phyloP scores from a whole-genome alignment of 371 early-diverging fungal species.

The Globomyces sp. region DNA sequence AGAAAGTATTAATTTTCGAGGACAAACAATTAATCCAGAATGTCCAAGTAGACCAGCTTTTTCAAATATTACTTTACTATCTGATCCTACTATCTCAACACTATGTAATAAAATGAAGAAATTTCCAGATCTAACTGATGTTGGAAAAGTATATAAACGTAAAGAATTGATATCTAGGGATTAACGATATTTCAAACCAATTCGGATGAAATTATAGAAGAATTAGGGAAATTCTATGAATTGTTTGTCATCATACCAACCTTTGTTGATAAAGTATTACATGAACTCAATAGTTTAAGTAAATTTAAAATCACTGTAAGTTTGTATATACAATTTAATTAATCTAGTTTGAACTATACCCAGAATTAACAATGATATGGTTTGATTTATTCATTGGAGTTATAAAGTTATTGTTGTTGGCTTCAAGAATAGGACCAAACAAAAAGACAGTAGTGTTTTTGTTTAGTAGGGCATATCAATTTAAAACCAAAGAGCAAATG shows the following conservation, averaged over 20 bases:
- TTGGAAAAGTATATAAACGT: slow-evolving; percentile 19
- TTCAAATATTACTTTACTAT: slow-evolving; percentile 18
- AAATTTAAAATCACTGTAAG: slow-evolving; percentile 5
- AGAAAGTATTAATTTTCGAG: slow-evolving; percentile 20
- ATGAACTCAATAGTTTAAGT: slow-evolving; percentile 15
- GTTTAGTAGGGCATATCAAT: slow-evolving; percentile 10
- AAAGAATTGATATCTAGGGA: neutral
- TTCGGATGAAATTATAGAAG: slow-evolving; percentile 18
- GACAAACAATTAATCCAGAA: slow-evolving; percentile 20
- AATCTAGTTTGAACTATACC: slow-evolving; percentile 5
- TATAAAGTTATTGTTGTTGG: slow-evolving; percentile 7
- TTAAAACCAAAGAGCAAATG: neutral
- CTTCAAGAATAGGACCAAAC: neutral
- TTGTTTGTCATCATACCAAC: slow-evolving; percentile 22
- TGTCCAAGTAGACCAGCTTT: slow-evolving; percentile 26
- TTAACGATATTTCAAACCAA: slow-evolving; percentile 20
- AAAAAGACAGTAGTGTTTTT: slow-evolving; percentile 10
- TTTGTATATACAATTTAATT: neutral
- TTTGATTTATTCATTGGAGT: neutral
- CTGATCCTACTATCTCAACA: slow-evolving; percentile 23
- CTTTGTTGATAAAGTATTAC: slow-evolving; percentile 20
- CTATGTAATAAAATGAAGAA: slow-evolving; percentile 32
- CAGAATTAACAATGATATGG: slow-evolving; percentile 1
- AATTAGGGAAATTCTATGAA: slow-evolving; percentile 28
- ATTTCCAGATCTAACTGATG: slow-evolving; percentile 31